phyloP scores from a whole-genome alignment of 805 yeast species.

The Clavispora carvajalis region DNA sequence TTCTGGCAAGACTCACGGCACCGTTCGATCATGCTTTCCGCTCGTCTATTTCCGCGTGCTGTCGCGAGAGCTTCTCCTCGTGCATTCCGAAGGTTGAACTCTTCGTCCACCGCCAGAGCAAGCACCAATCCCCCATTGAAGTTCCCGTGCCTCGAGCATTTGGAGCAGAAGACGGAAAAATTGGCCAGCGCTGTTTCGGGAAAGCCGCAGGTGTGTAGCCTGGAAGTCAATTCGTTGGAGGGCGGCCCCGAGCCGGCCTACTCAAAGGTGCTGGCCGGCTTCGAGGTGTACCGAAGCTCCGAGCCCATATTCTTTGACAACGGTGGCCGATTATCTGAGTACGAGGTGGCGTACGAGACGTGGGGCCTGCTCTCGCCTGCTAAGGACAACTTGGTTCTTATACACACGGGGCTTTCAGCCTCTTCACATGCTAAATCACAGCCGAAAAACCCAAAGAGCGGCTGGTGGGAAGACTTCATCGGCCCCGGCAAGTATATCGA shows the following conservation, averaged over 20 bases:
- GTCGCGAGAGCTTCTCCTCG: neutral
- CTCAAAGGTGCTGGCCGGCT: conserved; percentile 63
- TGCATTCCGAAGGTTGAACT: neutral
- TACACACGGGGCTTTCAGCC: conserved; percentile 91
- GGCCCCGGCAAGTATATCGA: conserved; percentile 81
- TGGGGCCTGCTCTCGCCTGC: conserved; percentile 74
- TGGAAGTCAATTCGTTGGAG: conserved; percentile 37
- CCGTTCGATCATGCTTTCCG: neutral
- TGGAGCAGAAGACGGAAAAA: conserved; percentile 50
- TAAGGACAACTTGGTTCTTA: conserved; percentile 65
- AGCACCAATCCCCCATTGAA: conserved; percentile 53
- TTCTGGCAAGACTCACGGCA: too few relatives aligned
- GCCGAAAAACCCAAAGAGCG: conserved; percentile 57
- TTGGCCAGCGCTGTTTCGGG: conserved; percentile 17
- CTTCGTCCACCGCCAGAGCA: neutral
- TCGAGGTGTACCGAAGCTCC: conserved; percentile 47
- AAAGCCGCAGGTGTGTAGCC: neutral
- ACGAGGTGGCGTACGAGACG: conserved; percentile 83
- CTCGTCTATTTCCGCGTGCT: neutral
- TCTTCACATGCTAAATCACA: conserved; percentile 91
- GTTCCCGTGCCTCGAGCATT: conserved; percentile 81
- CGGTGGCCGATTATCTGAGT: conserved; percentile 73
- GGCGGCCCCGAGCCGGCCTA: conserved; percentile 86
- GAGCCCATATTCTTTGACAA: conserved; percentile 70
- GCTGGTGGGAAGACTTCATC: conserved; percentile 96